Evolutionary conservation across 306 rosid genomes (phyloP), one percentile per base, ranked within the genome.

Genomic region (Aeschynomene evenia): DNA sequence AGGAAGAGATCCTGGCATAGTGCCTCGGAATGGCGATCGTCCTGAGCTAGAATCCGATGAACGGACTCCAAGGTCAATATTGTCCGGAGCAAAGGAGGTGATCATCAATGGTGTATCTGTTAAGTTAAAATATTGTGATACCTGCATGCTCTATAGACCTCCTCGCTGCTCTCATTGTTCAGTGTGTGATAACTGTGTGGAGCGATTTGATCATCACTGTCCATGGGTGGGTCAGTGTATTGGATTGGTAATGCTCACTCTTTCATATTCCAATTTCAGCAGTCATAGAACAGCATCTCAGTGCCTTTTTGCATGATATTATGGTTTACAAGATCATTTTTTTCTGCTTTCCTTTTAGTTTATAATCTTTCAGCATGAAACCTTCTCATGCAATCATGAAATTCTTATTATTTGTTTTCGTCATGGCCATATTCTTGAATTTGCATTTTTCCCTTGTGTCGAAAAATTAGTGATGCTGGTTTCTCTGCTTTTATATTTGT

Each of bases 171-270:
- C 95, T 65, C 95, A 90, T 68, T 90, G 96, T 69, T 88, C 95
- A 1, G 81, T 88, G 36, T 90, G 95, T 54, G 85, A 90, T 75
- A 90, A 90, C 60, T 90, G 96, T 2, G 94, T 90, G 18, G 88
- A 87, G 84, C 86, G 88, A 42, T 90, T 88, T 77, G 96, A 90
- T 84, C 96, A 90, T 77, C 96, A 90, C 83, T 90, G 96, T 79
- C 96, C 96, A 55, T 90, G 95, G 95, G 90, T 90, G 63, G 95
- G 95, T 22, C 96, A 90, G 78, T 90, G 96, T 64, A 90, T 90
- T 75, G 96, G 95, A 68, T 55, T 79, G 89, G 96, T 90, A 83
- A 84, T 34, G 63, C 3, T 22, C 66, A 22, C 74, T 76, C 75
- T 64, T 70, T 64, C 21, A 13, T 53, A 23, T 45, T 58, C 34